These are phyloP conservation scores for Pseudocercospora vitis DNA, from an alignment of 2,329 filamentous ascomycete species.

Conservation along the genomic window DNA sequence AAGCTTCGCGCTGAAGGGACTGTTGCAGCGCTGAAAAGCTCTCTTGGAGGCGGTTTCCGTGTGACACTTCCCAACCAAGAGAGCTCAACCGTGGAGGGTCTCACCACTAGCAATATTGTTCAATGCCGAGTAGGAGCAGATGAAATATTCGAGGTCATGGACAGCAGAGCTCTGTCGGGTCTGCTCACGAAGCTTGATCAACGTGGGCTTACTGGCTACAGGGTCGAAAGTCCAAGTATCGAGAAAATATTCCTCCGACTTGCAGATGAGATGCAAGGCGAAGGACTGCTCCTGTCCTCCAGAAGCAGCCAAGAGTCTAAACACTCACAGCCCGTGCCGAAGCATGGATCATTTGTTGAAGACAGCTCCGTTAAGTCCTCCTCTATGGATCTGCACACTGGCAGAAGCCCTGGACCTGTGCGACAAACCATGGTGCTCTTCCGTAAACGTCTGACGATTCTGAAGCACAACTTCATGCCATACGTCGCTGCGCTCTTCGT, in stretches of 20 bases:
- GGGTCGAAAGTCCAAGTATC: slow-evolving; percentile 81
- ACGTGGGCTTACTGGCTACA: slow-evolving; percentile 67
- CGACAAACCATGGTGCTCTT: slow-evolving; percentile 72
- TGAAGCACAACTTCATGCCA: slow-evolving; percentile 74
- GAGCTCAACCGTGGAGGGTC: background rate
- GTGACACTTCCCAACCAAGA: slow-evolving; percentile 44
- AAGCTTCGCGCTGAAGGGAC: slow-evolving; percentile 76
- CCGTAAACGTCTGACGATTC: slow-evolving; percentile 70
- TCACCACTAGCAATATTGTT: background rate
- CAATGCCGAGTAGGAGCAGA: background rate
- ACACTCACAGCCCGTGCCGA: slow-evolving; percentile 2
- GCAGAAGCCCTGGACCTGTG: slow-evolving; percentile 35
- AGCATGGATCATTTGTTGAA: background rate
- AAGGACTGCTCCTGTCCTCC: background rate
- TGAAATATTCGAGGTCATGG: slow-evolving; percentile 12
- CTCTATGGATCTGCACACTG: slow-evolving; percentile 22
- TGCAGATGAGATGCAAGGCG: slow-evolving; percentile 65
- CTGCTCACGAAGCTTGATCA: slow-evolving; percentile 54
- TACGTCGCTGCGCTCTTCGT: slow-evolving; percentile 71
- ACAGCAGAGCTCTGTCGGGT: slow-evolving; percentile 15
- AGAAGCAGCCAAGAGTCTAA: background rate
- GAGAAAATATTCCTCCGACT: slow-evolving; percentile 86
- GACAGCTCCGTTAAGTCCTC: slow-evolving; percentile 4
- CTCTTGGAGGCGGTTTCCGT: slow-evolving; percentile 75
- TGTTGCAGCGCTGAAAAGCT: slow-evolving; percentile 77